Percentiles rank a stretch among this genome's conserved stretches.
Evolutionary conservation across 768 basidiomycete genomes (phyloP).

Genomic region (Termitomyces sp.): DNA sequence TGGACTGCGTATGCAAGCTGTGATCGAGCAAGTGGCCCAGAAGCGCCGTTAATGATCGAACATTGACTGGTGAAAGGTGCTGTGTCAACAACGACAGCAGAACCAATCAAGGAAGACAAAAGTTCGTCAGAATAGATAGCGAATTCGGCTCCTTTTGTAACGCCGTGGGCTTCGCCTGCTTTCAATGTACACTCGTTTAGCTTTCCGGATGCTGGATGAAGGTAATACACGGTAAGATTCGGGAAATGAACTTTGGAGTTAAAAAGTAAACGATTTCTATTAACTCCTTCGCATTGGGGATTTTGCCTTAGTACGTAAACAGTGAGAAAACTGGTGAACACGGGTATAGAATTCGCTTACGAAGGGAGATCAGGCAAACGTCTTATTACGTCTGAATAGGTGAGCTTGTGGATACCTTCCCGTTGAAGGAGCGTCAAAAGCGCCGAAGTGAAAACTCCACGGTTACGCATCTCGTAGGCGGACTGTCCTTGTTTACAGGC

Average conservation of each 20-base stretch:
- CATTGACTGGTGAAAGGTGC: background rate
- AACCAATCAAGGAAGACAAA: background rate
- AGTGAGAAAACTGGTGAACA: background rate
- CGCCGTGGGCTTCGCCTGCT: background rate
- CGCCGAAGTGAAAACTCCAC: constrained; percentile 3
- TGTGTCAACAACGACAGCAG: background rate
- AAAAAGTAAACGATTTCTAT: background rate
- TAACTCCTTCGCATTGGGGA: constrained; percentile 1
- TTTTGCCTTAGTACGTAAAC: background rate
- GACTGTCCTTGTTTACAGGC: constrained; percentile 3
- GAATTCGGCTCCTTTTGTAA: background rate
- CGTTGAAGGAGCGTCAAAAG: background rate
- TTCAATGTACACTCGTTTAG: background rate
- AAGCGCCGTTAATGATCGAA: background rate
- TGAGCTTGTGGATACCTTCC: constrained; percentile 1
- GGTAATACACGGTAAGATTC: background rate
- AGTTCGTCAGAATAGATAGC: background rate
- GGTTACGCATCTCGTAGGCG: background rate
- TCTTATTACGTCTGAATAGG: constrained; percentile 5
- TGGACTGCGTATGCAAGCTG: background rate
- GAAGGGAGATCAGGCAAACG: background rate
- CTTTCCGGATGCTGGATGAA: background rate
- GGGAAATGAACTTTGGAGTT: constrained; percentile 1
- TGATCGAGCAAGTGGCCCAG: too few relatives aligned
- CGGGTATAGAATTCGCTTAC: background rate